A percentile compares a stretch with the other conserved stretches of the same genome.
Conservation (phyloP, 257 asterid genomes). For the Penstemon davidsonii region DNA sequence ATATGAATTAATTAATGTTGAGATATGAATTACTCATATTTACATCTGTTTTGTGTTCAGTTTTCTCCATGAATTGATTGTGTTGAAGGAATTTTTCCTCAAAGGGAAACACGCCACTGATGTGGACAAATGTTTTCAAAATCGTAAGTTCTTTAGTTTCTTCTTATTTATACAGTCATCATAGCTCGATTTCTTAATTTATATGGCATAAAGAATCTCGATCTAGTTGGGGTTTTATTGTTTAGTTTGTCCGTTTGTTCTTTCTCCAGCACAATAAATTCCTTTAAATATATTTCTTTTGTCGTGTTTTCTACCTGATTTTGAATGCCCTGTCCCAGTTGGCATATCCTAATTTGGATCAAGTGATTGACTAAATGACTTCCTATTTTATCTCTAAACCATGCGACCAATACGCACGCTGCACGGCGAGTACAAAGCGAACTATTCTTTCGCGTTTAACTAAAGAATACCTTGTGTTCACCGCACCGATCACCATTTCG, state of each 20-base stretch:
- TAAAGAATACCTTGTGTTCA: too few species aligned
- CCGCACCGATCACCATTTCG: too few species aligned
- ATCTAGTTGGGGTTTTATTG: background rate
- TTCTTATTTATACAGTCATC: background rate
- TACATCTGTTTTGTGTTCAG: slow-evolving; percentile 27
- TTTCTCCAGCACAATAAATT: slow-evolving; percentile 19
- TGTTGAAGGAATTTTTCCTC: slow-evolving; percentile 28
- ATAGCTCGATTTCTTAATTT: background rate
- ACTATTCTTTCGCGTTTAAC: too few species aligned
- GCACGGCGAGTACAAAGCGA: too few species aligned
- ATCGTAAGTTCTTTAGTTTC: slow-evolving; percentile 56
- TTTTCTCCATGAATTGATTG: slow-evolving; percentile 22
- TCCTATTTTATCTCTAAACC: background rate
- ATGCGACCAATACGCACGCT: background rate
- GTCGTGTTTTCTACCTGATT: slow-evolving; percentile 9
- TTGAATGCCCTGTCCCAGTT: background rate
- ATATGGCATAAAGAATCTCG: background rate
- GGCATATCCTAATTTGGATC: background rate
- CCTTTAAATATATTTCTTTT: background rate
- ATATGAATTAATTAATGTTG: background rate
- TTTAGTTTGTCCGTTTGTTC: background rate
- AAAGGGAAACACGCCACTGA: slow-evolving; percentile 43
- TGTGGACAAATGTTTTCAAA: slow-evolving; percentile 99
- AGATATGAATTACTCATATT: slow-evolving; percentile 8
- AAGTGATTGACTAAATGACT: background rate